Evolutionary conservation across 1,139 yeast genomes (phyloP).

Genomic region (Suhomyces bokatorum): DNA sequence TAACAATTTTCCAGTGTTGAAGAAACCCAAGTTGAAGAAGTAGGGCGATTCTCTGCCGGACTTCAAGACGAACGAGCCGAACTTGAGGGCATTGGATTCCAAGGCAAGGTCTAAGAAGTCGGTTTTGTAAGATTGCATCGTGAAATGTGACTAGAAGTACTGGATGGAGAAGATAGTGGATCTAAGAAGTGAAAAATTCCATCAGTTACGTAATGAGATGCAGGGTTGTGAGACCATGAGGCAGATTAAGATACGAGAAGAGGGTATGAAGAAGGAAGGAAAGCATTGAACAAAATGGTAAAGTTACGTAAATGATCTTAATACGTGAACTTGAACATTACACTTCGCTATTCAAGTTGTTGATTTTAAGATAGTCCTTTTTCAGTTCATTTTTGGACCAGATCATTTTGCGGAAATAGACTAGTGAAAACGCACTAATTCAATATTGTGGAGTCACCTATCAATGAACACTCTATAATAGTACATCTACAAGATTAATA

Average conservation of each 20-base stretch:
- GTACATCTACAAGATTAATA: too few relatives aligned
- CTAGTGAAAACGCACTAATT: too few relatives aligned
- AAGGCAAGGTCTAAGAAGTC: slow-evolving; percentile 79
- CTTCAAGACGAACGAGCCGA: slow-evolving; percentile 86
- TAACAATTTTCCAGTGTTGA: slow-evolving; percentile 76
- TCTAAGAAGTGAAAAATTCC: neutral
- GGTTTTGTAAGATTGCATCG: slow-evolving; percentile 50
- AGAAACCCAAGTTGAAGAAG: slow-evolving; percentile 90
- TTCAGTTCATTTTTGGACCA: too few relatives aligned
- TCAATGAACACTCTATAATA: too few relatives aligned
- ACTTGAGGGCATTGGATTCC: slow-evolving; percentile 76
- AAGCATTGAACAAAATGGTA: too few relatives aligned
- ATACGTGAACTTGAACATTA: too few relatives aligned
- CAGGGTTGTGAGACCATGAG: neutral
- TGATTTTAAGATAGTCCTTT: too few relatives aligned
- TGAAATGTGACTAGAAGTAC: neutral
- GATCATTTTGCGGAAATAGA: too few relatives aligned
- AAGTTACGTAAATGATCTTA: too few relatives aligned
- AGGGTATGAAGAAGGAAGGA: neutral
- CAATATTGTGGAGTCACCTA: too few relatives aligned
- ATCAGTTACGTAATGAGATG: neutral
- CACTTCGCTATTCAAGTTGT: too few relatives aligned
- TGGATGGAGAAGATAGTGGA: neutral
- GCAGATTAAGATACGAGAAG: too few relatives aligned
- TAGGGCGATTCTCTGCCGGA: slow-evolving; percentile 95